phyloP scores from a whole-genome alignment of 75 land plant genomes.

The Isoetes taiwanensis region DNA sequence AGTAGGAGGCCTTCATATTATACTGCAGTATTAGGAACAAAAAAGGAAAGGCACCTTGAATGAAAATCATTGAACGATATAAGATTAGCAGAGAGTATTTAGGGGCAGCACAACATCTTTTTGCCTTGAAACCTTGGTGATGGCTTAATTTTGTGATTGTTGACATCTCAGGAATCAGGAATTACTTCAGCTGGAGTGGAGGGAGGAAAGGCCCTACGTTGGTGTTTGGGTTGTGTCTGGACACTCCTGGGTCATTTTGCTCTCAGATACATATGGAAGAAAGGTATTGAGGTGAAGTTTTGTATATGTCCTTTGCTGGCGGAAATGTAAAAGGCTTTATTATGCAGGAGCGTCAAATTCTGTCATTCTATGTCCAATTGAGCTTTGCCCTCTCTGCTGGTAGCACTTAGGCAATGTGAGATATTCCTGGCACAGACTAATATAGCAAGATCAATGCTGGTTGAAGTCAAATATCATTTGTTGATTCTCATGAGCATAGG shows the following conservation, averaged over 20 bases:
- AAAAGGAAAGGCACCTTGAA: no score
- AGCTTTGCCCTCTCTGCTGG: no score
- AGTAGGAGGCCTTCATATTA: no score
- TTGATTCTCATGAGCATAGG: conserved; percentile 66
- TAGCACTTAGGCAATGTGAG: neutral
- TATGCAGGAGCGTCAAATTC: conserved; percentile 60
- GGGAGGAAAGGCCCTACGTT: conserved; percentile 54
- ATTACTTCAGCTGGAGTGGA: conserved; percentile 80
- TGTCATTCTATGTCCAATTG: conserved; percentile 56
- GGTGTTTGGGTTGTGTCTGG: conserved; percentile 98
- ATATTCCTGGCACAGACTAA: conserved; percentile 46
- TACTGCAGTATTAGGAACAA: no score
- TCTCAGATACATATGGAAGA: conserved; percentile 68
- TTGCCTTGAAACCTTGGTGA: no score
- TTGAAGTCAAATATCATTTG: conserved; percentile 37
- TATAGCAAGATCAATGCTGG: conserved; percentile 68
- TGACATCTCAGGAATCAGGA: conserved; percentile 72
- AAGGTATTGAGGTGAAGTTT: conserved; percentile 63
- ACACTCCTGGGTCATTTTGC: conserved; percentile 63
- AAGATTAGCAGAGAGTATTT: no score
- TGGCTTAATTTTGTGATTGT: no score
- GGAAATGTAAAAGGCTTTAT: conserved; percentile 89
- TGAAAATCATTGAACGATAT: no score
- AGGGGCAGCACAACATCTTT: no score
- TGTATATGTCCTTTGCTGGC: conserved; percentile 84